A percentile compares a stretch with the other conserved stretches of the same genome.
Conservation (phyloP, 257 asterid genomes). For the Thymus mandschuricus region DNA sequence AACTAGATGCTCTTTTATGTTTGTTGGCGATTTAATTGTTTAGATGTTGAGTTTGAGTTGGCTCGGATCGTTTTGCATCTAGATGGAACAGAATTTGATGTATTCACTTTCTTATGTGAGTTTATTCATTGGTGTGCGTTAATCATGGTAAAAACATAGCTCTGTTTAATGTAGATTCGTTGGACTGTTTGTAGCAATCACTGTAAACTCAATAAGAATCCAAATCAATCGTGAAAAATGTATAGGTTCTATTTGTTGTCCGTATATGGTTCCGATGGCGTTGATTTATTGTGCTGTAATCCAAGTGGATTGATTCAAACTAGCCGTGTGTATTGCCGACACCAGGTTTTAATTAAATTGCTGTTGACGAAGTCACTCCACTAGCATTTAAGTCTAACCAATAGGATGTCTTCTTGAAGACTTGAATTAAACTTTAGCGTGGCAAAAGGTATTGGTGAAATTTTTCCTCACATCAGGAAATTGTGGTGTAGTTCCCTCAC, state of each 20-base stretch:
- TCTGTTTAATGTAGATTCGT: neutral
- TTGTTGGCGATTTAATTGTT: constrained; percentile 8
- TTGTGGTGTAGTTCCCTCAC: neutral
- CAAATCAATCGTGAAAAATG: neutral
- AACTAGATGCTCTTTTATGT: neutral
- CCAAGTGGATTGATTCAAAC: neutral
- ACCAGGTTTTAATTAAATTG: neutral
- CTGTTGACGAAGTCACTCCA: neutral
- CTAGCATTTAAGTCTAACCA: neutral
- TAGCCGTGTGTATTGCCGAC: neutral
- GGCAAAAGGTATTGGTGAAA: neutral
- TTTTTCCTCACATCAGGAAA: neutral
- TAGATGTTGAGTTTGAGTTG: neutral
- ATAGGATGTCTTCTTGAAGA: neutral
- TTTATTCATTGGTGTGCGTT: neutral
- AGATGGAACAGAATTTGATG: constrained; percentile 6
- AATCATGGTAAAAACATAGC: neutral
- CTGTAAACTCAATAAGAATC: constrained; percentile 1
- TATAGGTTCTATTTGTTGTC: neutral
- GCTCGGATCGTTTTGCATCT: constrained; percentile 23
- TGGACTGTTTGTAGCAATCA: neutral
- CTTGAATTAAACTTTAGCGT: neutral
- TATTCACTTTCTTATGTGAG: neutral
- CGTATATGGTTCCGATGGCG: neutral
- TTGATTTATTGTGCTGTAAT: neutral